Conservation (phyloP, 257 asterid genomes). For the Ehretia macrophylla region DNA sequence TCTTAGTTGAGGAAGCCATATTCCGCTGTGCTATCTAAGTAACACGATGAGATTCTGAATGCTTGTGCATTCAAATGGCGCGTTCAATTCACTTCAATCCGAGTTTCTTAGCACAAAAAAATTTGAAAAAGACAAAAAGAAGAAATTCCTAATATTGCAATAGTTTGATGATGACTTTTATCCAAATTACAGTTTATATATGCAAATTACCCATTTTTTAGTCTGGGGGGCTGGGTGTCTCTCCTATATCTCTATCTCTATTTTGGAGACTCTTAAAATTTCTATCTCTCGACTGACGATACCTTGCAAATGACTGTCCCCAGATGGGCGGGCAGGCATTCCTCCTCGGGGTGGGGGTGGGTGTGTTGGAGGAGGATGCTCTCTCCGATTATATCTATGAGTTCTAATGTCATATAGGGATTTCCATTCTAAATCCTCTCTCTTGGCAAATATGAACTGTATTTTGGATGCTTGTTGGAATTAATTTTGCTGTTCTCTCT, state of each 20-base stretch:
- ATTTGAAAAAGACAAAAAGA: neutral
- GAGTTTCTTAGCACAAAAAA: neutral
- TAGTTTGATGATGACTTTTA: too few species aligned
- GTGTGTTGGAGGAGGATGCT: too few species aligned
- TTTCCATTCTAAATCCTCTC: too few species aligned
- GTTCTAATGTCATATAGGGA: too few species aligned
- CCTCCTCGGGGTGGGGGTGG: too few species aligned
- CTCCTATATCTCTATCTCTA: neutral
- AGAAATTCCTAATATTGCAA: neutral
- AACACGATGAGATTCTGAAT: neutral
- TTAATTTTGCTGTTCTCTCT: slow-evolving; percentile 1
- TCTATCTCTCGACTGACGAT: too few species aligned
- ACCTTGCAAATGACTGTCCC: too few species aligned
- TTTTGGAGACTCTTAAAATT: neutral
- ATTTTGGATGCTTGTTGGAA: too few species aligned
- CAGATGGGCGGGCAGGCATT: too few species aligned
- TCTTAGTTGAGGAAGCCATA: neutral
- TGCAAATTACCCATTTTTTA: neutral
- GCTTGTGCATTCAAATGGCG: neutral
- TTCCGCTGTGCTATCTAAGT: neutral
- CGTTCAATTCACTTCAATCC: neutral
- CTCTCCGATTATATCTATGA: too few species aligned
- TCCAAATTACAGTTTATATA: too few species aligned
- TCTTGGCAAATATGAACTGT: too few species aligned
- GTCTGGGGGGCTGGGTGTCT: neutral